Evolutionary conservation across 176 grass and related monocot genomes (phyloP).

Genomic region (Areca catechu): DNA sequence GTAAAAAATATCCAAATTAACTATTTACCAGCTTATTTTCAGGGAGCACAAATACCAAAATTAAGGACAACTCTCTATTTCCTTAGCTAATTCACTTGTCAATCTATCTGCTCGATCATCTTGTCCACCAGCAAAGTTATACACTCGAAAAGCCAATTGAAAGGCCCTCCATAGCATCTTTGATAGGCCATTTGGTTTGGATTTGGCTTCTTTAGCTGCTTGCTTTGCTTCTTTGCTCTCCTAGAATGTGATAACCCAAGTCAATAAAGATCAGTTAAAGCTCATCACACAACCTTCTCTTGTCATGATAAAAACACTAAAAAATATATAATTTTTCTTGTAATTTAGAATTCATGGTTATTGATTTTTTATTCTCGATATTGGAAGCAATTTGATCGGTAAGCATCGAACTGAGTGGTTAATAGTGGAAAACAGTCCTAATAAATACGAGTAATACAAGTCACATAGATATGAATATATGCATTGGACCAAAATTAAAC

Average conservation of each 20-base stretch:
- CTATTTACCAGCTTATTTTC: no score
- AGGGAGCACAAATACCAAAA: no score
- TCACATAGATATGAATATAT: no score
- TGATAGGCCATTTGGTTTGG: not conserved
- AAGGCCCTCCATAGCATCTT: slow-evolving; percentile 61
- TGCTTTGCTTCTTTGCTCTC: slow-evolving; percentile 27
- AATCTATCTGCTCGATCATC: slow-evolving; percentile 52
- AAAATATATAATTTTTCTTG: no score
- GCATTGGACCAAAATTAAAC: no score
- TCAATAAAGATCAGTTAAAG: not conserved
- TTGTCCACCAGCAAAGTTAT: slow-evolving; percentile 57
- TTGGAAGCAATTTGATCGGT: no score
- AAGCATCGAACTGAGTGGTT: no score
- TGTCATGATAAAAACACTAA: no score
- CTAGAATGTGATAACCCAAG: slow-evolving; percentile 7
- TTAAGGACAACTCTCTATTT: slow-evolving; percentile 38
- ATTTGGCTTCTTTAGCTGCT: slow-evolving; percentile 2
- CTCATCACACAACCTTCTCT: no score
- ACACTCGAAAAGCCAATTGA: slow-evolving; percentile 48
- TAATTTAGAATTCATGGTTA: no score
- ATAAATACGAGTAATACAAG: not conserved
- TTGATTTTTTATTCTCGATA: no score
- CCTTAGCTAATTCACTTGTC: slow-evolving; percentile 31
- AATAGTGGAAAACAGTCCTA: not conserved
- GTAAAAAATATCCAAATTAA: no score